Evolutionary conservation across 1,284 basidiomycete genomes (phyloP).

Genomic region (Puccinia novopanici): DNA sequence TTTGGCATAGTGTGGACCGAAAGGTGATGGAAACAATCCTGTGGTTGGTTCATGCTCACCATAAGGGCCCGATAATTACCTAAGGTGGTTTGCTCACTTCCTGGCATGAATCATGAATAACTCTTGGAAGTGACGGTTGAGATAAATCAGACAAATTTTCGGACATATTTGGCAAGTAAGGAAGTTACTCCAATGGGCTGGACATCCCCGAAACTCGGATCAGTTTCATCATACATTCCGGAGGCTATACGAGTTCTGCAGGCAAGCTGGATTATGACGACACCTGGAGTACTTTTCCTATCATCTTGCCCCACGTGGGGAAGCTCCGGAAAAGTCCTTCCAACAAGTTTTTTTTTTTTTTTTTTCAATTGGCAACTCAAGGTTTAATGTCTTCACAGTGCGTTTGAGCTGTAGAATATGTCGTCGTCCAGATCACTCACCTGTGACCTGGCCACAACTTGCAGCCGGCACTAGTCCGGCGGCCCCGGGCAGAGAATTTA

Average conservation of each 20-base stretch:
- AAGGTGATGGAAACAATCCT: no score
- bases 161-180: no score
- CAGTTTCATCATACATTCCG: not conserved
- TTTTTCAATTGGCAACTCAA: not conserved
- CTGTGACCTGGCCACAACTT: not conserved
- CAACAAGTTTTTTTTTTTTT: no score
- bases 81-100: no score
- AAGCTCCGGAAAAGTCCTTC: not conserved
- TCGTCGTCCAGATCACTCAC: not conserved
- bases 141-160: no score
- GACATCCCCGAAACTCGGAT: not conserved
- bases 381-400: not conserved
- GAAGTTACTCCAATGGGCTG: no score
- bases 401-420: not conserved
- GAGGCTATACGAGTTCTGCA: not conserved
- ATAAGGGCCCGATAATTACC: no score
- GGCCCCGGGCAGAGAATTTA: not conserved
- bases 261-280: not conserved
- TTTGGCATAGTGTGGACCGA: no score
- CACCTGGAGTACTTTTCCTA: not conserved
- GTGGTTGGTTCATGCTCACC: no score
- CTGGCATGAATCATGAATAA: not conserved
- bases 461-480: not conserved
- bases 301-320: constrained; percentile 12
- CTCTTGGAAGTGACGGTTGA: no score